Base-by-base conservation (phyloP, 179 eudicot species). In the Actinidia arguta region DNA sequence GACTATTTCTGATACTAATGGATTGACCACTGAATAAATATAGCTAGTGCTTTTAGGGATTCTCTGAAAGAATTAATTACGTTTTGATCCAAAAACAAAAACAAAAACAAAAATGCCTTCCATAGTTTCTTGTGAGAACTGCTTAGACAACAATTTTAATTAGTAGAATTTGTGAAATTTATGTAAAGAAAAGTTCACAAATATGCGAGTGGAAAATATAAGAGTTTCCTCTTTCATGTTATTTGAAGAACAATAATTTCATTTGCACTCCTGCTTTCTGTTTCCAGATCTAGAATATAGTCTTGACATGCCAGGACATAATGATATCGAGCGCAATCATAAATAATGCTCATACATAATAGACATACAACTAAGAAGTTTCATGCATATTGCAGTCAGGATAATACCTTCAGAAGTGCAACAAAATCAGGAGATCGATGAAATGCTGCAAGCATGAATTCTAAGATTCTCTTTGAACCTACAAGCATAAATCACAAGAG, bases 391-490 rank as follows among this genome's bases (percentile, higher is more conserved):
- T 46, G 16, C 58, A 25, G 25, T 50, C 69, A 59, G 48, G 72
- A 81, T 48, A 72, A 75, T 90, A 96, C 99, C 99, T 97, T 97
- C 85, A 97, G 83, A 81, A 97, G 86, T 73, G 99, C 95, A 73
- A 97, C 86, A 84, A 95, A 90, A 89, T 92, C 85, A 58, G 98
- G 98, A 55, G 92, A 92, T 75, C 92, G 93, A 71, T 91, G 90
- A 82, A 97, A 97, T 83, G 98, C 97, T 86, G 97, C 92, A 85
- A 95, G 97, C 97, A 95, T 91, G 88, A 95, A 94, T 73, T 95
- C 95, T 84, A 97, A 78, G 77, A 97, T 85, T 92, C 97, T 93
- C 90, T 92, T 97, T 83, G 92, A 73, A 95, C 89, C 99, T 96
- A 85, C 52, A 81, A 48, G 47, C 44, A 68, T 39, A 6, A 76